These are phyloP conservation scores for Gamsiella multidivaricata DNA, from an alignment of 192 early-diverging fungal species.

Conservation along the genomic window DNA sequence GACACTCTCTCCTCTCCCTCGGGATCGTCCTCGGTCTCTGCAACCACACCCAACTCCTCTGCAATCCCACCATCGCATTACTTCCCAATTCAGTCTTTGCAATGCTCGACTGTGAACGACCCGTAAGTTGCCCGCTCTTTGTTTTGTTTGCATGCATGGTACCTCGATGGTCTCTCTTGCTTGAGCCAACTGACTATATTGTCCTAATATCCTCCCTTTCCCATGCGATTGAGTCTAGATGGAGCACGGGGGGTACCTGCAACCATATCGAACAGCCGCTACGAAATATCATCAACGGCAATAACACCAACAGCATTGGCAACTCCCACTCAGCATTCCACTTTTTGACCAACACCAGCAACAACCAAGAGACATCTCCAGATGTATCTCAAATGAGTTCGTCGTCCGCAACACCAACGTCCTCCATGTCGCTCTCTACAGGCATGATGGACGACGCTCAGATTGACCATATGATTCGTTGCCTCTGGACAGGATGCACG, in stretches of 20 bases:
- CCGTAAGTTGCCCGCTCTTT: conserved; percentile 18
- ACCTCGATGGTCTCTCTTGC: too few relatives aligned
- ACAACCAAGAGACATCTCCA: not conserved
- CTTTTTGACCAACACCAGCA: conserved; percentile 18
- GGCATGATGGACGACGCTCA: conserved; percentile 33
- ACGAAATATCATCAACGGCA: conserved; percentile 12
- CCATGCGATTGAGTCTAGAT: conserved; percentile 6
- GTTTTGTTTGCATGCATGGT: not conserved
- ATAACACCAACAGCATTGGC: too few relatives aligned
- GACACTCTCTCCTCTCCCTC: conserved; percentile 27
- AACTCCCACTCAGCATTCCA: conserved; percentile 34
- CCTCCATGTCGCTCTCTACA: conserved; percentile 11
- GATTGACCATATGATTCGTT: conserved; percentile 53
- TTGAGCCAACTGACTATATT: too few relatives aligned
- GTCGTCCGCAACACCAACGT: conserved; percentile 8
- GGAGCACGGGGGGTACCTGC: conserved; percentile 4
- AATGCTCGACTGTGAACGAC: conserved; percentile 22
- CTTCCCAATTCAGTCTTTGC: conserved; percentile 9
- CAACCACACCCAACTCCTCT: conserved; percentile 16
- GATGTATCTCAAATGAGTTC: conserved; percentile 8
- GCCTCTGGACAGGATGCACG: conserved; percentile 63
- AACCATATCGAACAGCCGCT: conserved; percentile 9
- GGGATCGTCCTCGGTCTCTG: conserved; percentile 15
- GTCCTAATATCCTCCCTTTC: too few relatives aligned
- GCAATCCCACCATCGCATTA: conserved; percentile 9